phyloP scores from a whole-genome alignment of 257 asterid genomes.

The Solanum bulbocastanum region DNA sequence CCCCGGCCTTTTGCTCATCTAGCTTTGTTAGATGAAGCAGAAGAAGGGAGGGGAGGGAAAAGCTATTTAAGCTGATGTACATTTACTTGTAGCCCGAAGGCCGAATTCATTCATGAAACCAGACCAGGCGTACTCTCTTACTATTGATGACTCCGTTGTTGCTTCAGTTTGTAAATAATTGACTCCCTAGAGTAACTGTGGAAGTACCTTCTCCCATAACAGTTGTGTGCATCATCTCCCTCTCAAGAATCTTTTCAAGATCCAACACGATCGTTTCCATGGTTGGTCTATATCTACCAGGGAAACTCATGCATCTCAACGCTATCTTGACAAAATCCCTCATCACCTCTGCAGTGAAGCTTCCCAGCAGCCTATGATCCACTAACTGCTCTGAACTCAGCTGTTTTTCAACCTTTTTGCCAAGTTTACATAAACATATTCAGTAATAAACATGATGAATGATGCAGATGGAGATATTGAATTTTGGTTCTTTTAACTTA shows the following conservation, averaged over 20 bases:
- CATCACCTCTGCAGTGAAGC: conserved; percentile 60
- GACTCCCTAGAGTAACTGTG: conserved; percentile 56
- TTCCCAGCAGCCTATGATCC: conserved; percentile 39
- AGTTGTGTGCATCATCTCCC: conserved; percentile 53
- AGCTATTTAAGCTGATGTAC: background rate
- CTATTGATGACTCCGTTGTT: background rate
- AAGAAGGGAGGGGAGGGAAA: background rate
- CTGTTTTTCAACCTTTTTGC: conserved; percentile 30
- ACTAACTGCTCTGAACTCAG: conserved; percentile 24
- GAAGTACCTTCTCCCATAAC: conserved; percentile 51
- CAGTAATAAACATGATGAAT: background rate
- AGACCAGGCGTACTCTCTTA: background rate
- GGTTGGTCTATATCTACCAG: conserved; percentile 36
- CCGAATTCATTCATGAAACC: background rate
- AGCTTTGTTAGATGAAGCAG: background rate
- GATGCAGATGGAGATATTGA: background rate
- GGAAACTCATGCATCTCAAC: conserved; percentile 39
- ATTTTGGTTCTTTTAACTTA: conserved; percentile 12
- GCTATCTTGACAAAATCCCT: conserved; percentile 38
- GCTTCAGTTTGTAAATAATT: conserved; percentile 36
- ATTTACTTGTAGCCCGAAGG: background rate
- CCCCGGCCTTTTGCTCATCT: background rate
- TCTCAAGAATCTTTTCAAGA: conserved; percentile 52
- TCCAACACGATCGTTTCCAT: conserved; percentile 40
- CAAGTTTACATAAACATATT: background rate